Base-by-base conservation (phyloP, 1,284 basidiomycete species). In the Apiotrichum brassicae region DNA sequence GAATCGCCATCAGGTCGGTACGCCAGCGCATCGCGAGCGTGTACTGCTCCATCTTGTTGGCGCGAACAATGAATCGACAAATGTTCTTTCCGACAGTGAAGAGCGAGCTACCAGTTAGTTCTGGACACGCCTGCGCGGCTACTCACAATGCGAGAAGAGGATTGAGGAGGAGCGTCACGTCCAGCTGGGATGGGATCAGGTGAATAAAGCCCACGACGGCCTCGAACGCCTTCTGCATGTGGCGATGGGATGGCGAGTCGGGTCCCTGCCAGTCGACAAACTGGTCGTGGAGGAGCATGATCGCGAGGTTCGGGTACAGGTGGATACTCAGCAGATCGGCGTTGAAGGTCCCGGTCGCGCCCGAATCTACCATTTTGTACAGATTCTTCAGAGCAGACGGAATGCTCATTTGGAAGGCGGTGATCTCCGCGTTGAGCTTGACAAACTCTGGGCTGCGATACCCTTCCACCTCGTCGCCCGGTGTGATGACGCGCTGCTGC, bases 151-250 rank as follows among this genome's bases (percentile, higher is more conserved):
- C 49, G n/a, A 65, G 50, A 1, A 65, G 23, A 2, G 65, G 54
- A 6, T 63, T 66, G 20, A 66, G 41, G 32, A 69, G 34, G 18
- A 61, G 38, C 6, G 61, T 49, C n/a, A 70, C 43, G 40, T 71
- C 68, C 20, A 69, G 49, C 48, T 68, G 68, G 18, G 61, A 62
- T 1, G 69, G 69, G 20, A 71, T 60, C 14, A 68, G 53, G 43
- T 71, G 64, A 11, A 70, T 46, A n/a, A 66, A 38, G 5, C 60
- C 59, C 11, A 68, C 50, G 18, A 64, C 56, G 3, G 53, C 58
- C 41, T 68, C 63, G 41, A 61, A 66, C 0, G 58, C 55, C 37
- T 59, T 56, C 30, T 62, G 59, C n/a, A 63, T 36, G 9, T 51
- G 40, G 1, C 46, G 51, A 14, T 58, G 32, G 6, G 60, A 46